Conservation (phyloP, 2,329 filamentous ascomycete genomes). For the Alternaria sp. region DNA sequence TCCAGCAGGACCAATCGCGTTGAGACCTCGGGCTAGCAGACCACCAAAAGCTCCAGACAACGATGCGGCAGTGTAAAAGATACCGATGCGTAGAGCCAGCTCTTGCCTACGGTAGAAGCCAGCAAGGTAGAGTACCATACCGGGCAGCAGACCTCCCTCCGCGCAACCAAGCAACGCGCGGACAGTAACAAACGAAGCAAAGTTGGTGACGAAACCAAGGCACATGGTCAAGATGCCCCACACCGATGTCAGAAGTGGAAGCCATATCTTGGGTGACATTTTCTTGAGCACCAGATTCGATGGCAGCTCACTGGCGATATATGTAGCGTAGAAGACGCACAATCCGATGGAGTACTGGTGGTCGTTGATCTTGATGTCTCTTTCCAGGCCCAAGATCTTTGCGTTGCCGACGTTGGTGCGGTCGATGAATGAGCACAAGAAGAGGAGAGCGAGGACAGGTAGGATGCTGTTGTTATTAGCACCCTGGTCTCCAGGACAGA, state of each 20-base stretch:
- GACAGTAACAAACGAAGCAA: conserved; percentile 67
- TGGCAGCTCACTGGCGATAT: conserved; percentile 69
- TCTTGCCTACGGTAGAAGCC: conserved; percentile 68
- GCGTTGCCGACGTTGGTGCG: conserved; percentile 79
- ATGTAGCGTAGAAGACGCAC: conserved; percentile 71
- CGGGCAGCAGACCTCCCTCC: conserved; percentile 71
- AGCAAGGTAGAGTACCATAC: conserved; percentile 73
- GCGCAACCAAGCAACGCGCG: conserved; percentile 68
- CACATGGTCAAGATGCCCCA: conserved; percentile 69
- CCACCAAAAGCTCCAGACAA: conserved; percentile 71
- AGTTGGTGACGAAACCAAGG: conserved; percentile 63
- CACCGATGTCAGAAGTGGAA: conserved; percentile 63
- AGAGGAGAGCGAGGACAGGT: conserved; percentile 69
- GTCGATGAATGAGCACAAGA: conserved; percentile 71
- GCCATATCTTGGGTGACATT: conserved; percentile 67
- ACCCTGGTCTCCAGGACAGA: not conserved
- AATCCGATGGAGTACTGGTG: conserved; percentile 71
- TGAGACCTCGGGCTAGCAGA: conserved; percentile 67
- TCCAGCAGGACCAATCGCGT: conserved; percentile 64
- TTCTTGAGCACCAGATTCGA: conserved; percentile 71
- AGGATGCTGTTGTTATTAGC: conserved; percentile 59
- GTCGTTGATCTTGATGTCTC: conserved; percentile 63
- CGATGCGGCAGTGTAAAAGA: conserved; percentile 74
- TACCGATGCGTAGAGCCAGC: conserved; percentile 68
- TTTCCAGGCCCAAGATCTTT: conserved; percentile 69